Evolutionary conservation across 1,284 basidiomycete species (phyloP).

Genomic region (Cutaneotrichosporon daszewskae): DNA sequence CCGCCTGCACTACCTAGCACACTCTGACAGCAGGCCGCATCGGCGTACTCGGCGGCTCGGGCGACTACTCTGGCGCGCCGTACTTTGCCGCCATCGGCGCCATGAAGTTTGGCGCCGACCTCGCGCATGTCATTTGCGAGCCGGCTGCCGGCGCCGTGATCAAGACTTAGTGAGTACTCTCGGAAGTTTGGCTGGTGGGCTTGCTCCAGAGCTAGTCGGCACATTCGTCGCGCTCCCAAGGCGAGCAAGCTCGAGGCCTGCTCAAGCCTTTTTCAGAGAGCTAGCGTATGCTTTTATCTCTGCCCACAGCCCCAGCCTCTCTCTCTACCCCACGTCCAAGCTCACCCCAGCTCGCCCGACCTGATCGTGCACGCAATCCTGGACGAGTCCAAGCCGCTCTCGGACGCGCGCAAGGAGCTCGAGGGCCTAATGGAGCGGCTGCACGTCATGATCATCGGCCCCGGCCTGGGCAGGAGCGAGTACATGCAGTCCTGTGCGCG

Average conservation of each 20-base stretch:
- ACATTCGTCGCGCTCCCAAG: no score
- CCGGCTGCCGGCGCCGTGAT: slow-evolving; percentile 83
- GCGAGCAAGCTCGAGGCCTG: no score
- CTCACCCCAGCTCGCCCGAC: slow-evolving; percentile 55
- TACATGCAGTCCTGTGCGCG: slow-evolving; percentile 74
- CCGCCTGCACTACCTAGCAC: neutral
- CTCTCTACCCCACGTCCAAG: no score
- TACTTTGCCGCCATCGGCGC: slow-evolving; percentile 88
- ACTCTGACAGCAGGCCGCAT: slow-evolving; percentile 59
- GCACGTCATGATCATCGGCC: slow-evolving; percentile 88
- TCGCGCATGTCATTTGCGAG: slow-evolving; percentile 94
- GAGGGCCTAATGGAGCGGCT: slow-evolving; percentile 69
- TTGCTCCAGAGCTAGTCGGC: no score
- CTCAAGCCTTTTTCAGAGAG: neutral
- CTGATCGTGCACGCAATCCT: slow-evolving; percentile 93
- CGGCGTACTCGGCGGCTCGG: slow-evolving; percentile 85
- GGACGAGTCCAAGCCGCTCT: slow-evolving; percentile 30
- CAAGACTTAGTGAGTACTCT: slow-evolving; percentile 65
- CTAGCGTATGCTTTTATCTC: neutral
- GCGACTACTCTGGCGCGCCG: slow-evolving; percentile 94
- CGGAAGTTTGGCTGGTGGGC: neutral
- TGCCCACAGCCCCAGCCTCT: neutral
- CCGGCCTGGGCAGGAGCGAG: slow-evolving; percentile 79
- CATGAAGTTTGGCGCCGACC: slow-evolving; percentile 79
- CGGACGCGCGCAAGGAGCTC: slow-evolving; percentile 51